These are phyloP conservation scores for Crithidia thermophila DNA, from an alignment of 208 protist genomes.

Conservation along the genomic window DNA sequence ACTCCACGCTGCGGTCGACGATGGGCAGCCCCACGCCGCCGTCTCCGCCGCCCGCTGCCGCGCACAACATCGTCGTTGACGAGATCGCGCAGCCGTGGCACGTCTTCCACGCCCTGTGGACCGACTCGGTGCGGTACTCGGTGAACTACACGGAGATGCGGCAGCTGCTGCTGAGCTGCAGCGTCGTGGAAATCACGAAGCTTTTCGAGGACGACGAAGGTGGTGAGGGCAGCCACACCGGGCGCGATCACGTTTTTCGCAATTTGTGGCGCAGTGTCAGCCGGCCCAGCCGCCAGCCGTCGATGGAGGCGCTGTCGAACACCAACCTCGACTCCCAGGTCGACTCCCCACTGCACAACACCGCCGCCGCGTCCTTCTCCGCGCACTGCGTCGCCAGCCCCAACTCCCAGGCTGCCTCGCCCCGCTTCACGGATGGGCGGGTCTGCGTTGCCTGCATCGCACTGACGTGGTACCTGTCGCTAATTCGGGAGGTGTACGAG, in stretches of 20 bases:
- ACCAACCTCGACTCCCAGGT: not conserved
- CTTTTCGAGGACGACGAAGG: conserved; percentile 14
- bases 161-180: conserved; percentile 36
- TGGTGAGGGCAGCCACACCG: not conserved
- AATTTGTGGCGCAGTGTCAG: conserved; percentile 5
- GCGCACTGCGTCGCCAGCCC: conserved; percentile 13
- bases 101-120: conserved; percentile 38
- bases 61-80: not conserved
- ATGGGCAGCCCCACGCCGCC: not conserved
- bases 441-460: conserved; percentile 46
- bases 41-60: not conserved
- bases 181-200: conserved; percentile 23
- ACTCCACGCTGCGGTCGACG: not conserved
- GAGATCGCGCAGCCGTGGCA: conserved; percentile 29
- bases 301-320: conserved; percentile 9
- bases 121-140: conserved; percentile 50
- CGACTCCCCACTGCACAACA: conserved; percentile 12
- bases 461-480: conserved; percentile 58
- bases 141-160: conserved; percentile 42
- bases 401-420: conserved; percentile 13
- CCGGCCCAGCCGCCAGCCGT: conserved; percentile 6
- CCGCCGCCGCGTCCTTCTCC: conserved; percentile 12
- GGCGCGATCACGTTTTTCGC: not conserved
- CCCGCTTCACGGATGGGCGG: conserved; percentile 27
- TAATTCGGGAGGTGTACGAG: conserved; percentile 49